phyloP scores from a whole-genome alignment of 164 flowering plant genomes.

The Hamamelis virginiana region DNA sequence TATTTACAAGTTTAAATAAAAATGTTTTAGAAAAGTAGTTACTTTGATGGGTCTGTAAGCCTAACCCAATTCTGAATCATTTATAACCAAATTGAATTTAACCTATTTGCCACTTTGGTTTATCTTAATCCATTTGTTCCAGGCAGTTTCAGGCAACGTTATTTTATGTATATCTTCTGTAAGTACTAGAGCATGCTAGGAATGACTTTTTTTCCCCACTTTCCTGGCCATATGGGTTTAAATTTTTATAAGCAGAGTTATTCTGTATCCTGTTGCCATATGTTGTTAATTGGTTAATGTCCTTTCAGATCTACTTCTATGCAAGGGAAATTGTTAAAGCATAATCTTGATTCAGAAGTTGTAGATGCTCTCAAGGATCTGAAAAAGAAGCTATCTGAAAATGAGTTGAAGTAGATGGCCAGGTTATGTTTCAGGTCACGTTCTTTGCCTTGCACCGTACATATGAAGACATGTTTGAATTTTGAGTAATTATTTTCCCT shows the following conservation, averaged over 20 bases:
- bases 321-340: constrained; percentile 78
- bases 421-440: neutral
- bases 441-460: neutral
- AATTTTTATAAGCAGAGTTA: neutral
- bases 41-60: no score
- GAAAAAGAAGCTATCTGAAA: constrained; percentile 57
- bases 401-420: constrained; percentile 22
- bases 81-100: no score
- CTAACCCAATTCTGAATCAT: no score
- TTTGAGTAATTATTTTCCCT: neutral
- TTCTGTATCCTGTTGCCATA: neutral
- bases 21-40: no score
- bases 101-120: no score
- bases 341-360: constrained; percentile 85
- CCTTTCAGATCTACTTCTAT: constrained; percentile 65
- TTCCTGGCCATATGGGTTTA: neutral
- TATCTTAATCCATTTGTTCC: no score
- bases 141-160: no score
- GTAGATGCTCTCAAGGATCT: constrained; percentile 87
- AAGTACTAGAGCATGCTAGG: no score
- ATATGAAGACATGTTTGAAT: neutral
- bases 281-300: neutral
- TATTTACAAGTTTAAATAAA: no score
- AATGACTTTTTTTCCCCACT: no score
- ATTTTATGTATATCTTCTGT: no score